Conservation (phyloP, 768 basidiomycete genomes). For the Glaciozyma martinii region DNA sequence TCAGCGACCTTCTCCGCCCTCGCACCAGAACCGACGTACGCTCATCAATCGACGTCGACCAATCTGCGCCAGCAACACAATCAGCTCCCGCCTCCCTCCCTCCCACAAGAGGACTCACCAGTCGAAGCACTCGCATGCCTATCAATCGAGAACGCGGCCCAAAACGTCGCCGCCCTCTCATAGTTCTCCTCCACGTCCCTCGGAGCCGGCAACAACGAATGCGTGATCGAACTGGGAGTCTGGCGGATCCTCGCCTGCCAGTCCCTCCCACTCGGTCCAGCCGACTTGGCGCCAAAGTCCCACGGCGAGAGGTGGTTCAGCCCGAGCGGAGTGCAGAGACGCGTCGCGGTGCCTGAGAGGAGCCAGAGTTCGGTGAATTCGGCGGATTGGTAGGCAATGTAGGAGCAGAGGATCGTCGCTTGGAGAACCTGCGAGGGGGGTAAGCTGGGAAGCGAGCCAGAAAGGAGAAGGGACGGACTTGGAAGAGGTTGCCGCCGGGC, state of each 20-base stretch:
- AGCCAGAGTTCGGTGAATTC: constrained; percentile 24
- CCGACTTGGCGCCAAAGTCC: constrained; percentile 5
- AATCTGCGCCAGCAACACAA: constrained; percentile 2
- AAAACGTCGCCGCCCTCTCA: constrained; percentile 21
- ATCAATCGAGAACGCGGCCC: constrained; percentile 29
- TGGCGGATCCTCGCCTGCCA: too few relatives aligned
- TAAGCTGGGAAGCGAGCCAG: too few relatives aligned
- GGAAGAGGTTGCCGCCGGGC: constrained; percentile 9
- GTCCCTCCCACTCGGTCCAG: too few relatives aligned
- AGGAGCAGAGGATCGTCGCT: constrained; percentile 13
- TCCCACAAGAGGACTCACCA: not conserved
- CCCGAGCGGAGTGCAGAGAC: constrained; percentile 25
- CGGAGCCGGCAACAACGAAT: constrained; percentile 7
- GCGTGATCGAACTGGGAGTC: not conserved
- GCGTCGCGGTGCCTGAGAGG: constrained; percentile 16
- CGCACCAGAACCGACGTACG: not conserved
- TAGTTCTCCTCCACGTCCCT: constrained; percentile 17
- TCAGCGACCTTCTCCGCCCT: not conserved
- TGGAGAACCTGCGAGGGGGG: constrained; percentile 15
- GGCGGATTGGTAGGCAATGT: constrained; percentile 17
- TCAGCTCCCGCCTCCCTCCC: not conserved
- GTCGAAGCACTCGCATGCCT: constrained; percentile 27
- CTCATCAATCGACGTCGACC: constrained; percentile 30
- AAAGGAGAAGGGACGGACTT: not conserved
- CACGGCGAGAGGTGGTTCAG: constrained; percentile 27